Evolutionary conservation across 192 early-diverging fungal species (phyloP).

Genomic region (Phlyctochytrium planicorne): DNA sequence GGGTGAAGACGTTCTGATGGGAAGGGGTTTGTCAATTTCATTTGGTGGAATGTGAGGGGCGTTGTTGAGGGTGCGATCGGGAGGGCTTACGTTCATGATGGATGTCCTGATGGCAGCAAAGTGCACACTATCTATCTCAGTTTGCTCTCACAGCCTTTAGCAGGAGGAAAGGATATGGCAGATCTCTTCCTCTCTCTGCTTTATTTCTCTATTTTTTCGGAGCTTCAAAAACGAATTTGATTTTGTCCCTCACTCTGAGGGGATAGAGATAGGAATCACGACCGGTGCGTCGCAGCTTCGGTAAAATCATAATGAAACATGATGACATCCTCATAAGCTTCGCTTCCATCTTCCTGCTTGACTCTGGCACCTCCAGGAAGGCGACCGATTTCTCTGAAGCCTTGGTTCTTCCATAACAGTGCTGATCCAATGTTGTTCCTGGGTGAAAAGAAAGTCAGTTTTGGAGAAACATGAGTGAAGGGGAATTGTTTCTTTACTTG

Average conservation of each 20-base stretch:
- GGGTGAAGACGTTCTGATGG: conserved; percentile 20
- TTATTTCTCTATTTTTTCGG: too few relatives aligned
- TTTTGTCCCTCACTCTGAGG: too few relatives aligned
- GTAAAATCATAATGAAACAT: conserved; percentile 76
- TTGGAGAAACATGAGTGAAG: neutral
- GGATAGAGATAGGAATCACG: too few relatives aligned
- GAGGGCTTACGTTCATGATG: conserved; percentile 13
- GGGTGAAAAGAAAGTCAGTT: neutral
- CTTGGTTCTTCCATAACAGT: conserved; percentile 59
- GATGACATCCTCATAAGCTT: conserved; percentile 66
- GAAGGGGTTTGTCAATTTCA: neutral
- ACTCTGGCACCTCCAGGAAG: conserved; percentile 67
- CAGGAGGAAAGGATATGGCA: too few relatives aligned
- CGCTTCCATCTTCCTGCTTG: conserved; percentile 17
- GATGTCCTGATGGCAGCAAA: too few relatives aligned
- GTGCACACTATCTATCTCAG: too few relatives aligned
- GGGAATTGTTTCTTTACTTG: conserved; percentile 22
- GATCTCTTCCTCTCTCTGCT: too few relatives aligned
- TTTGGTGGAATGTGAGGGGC: neutral
- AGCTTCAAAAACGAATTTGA: too few relatives aligned
- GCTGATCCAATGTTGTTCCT: conserved; percentile 63
- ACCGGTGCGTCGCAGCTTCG: neutral
- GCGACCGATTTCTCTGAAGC: conserved; percentile 67
- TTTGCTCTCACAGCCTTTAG: too few relatives aligned
- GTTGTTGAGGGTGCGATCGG: neutral